Base-by-base conservation (phyloP, 2,329 filamentous ascomycete species). In the Colletotrichum noveboracense region DNA sequence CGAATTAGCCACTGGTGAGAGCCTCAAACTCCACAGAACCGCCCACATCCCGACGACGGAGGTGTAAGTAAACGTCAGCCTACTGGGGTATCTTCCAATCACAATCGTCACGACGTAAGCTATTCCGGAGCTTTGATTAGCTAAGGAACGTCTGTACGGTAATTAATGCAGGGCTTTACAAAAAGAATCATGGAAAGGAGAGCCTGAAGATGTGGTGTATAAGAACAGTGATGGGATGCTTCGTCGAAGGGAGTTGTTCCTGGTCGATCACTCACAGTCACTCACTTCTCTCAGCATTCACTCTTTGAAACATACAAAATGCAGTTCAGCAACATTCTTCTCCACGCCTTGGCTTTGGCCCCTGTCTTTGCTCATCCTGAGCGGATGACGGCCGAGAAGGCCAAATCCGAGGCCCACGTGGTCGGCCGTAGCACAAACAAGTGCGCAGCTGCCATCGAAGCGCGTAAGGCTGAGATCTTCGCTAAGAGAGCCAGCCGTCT, bases 351-450 rank as follows among this genome's bases (percentile, higher is more conserved):
- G 28, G 30, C n/a, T 9, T 30, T 58, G 12, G 65, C 38, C n/a
- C 65, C 65, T 30, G 65, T 28, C 13, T 28, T 61, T 21, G 87
- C 87, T 28, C 87, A 91, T 74, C 88, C 88, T 0, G 88, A 88
- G 74, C 87, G 89, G 74, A 84, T 89, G 69, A 76, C 88, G 38
- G 81, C 82, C 56, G 82, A 88, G 16, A 89, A 91, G 80, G 85
- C 87, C 26, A 87, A 89, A 80, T 87, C 88, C n/a, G 86, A 86
- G 24, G 82, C 85, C 0, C 90, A 87, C 77, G 80, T 88, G 64
- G 80, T 81, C 26, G 68, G 75, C 81, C 81, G n/a, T 79, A 83
- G 30, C 84, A 86, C 77, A 77, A 86, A 52, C 86, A 87, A 24
- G 83, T 90, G 14, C 80, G 80, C 70, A 86, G 89, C 78, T 90